Percentiles rank a stretch among this genome's conserved stretches.
Evolutionary conservation across 495 filamentous ascomycete species (phyloP).

Genomic region (Talaromyces liani): DNA sequence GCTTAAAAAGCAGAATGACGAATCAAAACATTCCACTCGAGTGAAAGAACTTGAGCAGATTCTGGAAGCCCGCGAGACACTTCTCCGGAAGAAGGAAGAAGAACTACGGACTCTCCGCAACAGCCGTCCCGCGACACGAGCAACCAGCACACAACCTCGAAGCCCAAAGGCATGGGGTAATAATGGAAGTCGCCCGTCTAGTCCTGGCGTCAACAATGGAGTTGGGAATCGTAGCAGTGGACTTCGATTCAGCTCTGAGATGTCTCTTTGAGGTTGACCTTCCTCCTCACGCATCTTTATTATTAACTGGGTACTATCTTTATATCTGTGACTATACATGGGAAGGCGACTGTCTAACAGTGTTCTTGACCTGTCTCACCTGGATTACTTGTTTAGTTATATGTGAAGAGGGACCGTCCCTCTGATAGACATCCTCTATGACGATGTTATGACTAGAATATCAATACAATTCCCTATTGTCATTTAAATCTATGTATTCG

Average conservation of each 20-base stretch:
- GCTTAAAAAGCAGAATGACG: slow-evolving; percentile 37
- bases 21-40: slow-evolving; percentile 25
- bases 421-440: not conserved
- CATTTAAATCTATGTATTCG: not conserved
- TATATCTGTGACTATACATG: not conserved
- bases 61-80: slow-evolving; percentile 32
- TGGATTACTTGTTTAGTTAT: not conserved
- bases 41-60: slow-evolving; percentile 44
- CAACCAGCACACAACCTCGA: slow-evolving; percentile 38
- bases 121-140: slow-evolving; percentile 38
- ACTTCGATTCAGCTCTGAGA: slow-evolving; percentile 36
- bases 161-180: slow-evolving; percentile 31
- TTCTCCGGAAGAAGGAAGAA: slow-evolving; percentile 51
- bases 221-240: slow-evolving; percentile 28
- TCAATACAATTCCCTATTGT: not conserved
- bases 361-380: not conserved
- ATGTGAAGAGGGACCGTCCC: not conserved
- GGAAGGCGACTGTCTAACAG: not conserved
- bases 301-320: not conserved
- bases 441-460: not conserved
- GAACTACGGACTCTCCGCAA: slow-evolving; percentile 52
- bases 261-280: slow-evolving; percentile 17
- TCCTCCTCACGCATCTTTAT: not conserved
- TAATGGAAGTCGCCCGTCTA: slow-evolving; percentile 34
- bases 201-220: slow-evolving; percentile 29